Evolutionary conservation across 176 grass and related monocot species (phyloP).

Genomic region (Bolboschoenus planiculmis): DNA sequence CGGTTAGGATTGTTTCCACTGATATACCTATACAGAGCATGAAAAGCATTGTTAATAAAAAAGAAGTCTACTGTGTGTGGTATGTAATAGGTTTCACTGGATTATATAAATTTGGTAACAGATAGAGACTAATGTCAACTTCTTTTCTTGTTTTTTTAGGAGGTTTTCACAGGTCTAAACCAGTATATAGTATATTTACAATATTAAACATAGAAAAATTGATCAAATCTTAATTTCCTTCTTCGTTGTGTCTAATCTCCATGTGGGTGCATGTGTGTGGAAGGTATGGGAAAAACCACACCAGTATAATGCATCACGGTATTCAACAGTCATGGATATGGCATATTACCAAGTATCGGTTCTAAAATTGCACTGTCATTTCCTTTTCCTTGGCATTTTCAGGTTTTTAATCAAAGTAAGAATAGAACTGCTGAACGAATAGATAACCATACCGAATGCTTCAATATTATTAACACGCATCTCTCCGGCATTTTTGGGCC

Average conservation of each 20-base stretch:
- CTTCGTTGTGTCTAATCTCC: background rate
- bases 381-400: background rate
- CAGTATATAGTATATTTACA: background rate
- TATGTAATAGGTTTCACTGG: background rate
- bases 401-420: background rate
- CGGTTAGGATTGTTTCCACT: constrained; percentile 63
- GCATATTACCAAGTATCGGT: background rate
- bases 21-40: constrained; percentile 30
- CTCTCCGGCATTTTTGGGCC: constrained; percentile 46
- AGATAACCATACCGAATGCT: constrained; percentile 43
- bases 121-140: background rate
- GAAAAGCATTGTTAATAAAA: background rate
- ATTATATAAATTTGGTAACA: background rate
- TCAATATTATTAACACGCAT: constrained; percentile 77
- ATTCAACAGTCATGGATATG: background rate
- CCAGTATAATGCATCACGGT: background rate
- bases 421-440: background rate
- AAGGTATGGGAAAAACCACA: background rate
- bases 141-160: no score
- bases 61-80: background rate
- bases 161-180: background rate
- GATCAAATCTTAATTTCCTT: background rate
- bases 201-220: background rate
- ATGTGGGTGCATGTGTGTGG: background rate
- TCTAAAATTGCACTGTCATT: background rate